Evolutionary conservation across 768 basidiomycete genomes (phyloP).

Genomic region (Mycena rebaudengoi): DNA sequence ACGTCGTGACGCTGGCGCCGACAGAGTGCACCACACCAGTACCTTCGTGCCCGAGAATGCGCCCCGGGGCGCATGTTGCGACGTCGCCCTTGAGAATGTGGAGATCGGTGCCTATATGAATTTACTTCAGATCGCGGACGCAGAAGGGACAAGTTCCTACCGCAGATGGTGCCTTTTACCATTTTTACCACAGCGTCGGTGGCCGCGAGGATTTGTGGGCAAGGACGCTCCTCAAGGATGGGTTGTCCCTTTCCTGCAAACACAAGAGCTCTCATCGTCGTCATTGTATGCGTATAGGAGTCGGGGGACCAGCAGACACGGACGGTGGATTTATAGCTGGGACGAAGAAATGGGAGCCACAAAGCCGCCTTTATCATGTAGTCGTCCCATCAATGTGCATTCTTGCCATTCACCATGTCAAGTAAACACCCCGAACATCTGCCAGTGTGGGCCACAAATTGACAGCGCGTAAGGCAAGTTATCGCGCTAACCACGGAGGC

Average conservation of each 20-base stretch:
- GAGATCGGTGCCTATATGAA: conserved; percentile 43
- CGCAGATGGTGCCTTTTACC: conserved; percentile 28
- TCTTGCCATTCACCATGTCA: background rate
- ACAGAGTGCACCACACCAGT: conserved; percentile 42
- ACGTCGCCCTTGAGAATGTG: conserved; percentile 42
- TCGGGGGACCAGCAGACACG: background rate
- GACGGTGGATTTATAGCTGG: background rate
- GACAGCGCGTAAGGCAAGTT: background rate
- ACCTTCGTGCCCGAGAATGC: conserved; percentile 51
- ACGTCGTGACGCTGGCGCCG: conserved; percentile 38
- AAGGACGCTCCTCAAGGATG: conserved; percentile 20
- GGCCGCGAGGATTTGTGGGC: conserved; percentile 18
- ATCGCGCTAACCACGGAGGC: no score
- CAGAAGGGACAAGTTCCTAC: background rate
- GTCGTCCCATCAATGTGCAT: background rate
- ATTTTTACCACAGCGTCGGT: conserved; percentile 32
- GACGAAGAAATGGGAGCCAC: background rate
- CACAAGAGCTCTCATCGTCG: conserved; percentile 23
- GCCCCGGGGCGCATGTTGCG: conserved; percentile 30
- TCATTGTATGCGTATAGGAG: background rate
- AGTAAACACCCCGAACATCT: background rate
- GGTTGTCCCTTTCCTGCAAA: conserved; percentile 14
- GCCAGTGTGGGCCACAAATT: conserved; percentile 8
- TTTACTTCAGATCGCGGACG: background rate
- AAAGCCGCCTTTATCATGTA: conserved; percentile 1